Conservation (phyloP, 192 early-diverging fungal species). For the Allomyces javanicus region DNA sequence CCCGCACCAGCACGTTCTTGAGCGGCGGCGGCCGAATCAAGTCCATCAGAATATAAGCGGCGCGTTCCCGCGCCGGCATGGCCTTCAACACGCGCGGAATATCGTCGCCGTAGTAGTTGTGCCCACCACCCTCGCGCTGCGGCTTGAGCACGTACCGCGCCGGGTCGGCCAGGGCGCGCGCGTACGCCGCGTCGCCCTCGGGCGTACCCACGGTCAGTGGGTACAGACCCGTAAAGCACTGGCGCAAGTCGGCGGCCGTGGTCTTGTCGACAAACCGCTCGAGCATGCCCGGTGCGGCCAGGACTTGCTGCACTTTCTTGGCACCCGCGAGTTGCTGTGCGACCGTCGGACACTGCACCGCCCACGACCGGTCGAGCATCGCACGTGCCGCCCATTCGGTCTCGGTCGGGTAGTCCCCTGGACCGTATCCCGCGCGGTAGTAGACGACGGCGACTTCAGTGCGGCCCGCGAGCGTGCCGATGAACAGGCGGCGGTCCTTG, state of each 20-base stretch:
- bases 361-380: conserved; percentile 55
- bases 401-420: conserved; percentile 61
- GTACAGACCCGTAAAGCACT: conserved; percentile 75
- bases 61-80: conserved; percentile 41
- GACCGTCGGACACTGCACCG: conserved; percentile 73
- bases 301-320: conserved; percentile 90
- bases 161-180: conserved; percentile 41
- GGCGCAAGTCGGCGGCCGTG: conserved; percentile 29
- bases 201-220: conserved; percentile 46
- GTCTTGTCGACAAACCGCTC: conserved; percentile 40
- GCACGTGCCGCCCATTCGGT: conserved; percentile 80
- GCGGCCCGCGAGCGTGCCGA: neutral
- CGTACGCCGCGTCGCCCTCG: conserved; percentile 39
- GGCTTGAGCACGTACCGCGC: conserved; percentile 76
- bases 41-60: conserved; percentile 90
- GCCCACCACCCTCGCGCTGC: conserved; percentile 87
- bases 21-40: conserved; percentile 64
- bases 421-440: conserved; percentile 77
- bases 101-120: conserved; percentile 81
- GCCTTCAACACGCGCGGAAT: conserved; percentile 35
- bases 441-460: conserved; percentile 72
- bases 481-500: conserved; percentile 1
- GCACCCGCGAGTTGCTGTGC: conserved; percentile 85
- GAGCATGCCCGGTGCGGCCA: conserved; percentile 55
- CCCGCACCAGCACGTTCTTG: conserved; percentile 51